Evolutionary conservation across 495 filamentous ascomycete genomes (phyloP), one percentile per base, ranked within the genome.

Genomic region (Trichoderma virens): DNA sequence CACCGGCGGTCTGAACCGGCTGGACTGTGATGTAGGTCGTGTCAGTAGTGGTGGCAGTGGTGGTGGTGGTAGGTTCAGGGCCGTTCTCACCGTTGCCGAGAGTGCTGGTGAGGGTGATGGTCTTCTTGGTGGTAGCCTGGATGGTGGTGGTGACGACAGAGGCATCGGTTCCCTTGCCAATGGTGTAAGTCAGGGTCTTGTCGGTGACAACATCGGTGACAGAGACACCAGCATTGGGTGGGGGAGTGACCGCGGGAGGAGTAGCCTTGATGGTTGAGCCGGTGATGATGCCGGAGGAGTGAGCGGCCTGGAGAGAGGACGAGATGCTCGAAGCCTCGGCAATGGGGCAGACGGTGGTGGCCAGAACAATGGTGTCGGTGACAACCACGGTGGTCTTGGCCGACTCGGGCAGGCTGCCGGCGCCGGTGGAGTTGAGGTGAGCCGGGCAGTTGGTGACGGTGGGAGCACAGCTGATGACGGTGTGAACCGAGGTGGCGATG

Each of bases 391-490:
- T 73, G 35, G 65, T 45, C 4, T 72, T 71, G 14, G 72, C 73
- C 45, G 68, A 68, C 32, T 62, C 51, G 13, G 73, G 73, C 31
- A 76, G 65, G 35, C 60, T 61, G 39, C 70, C 35, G 2, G 75
- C 67, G 43, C 71, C 76, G 47, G 71, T 73, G 38, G 76, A 71
- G 65, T 72, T 70, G 59, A 73, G 71, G 64, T 69, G 72, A 31
- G 82, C 82, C 5, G 86, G 86, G 80, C 87, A 90, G 75, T 85
- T 78, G 38, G 82, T 87, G 56, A 89, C 79, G 16, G 80, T 85
- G 9, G 86, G 70, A 32, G 83, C 83, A 68, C 86, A 83, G 38
- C 81, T 87, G 69, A 88, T 79, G 60, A 61, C 31, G 20, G 86
- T 88, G 63, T 82, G 73, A 67, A 82, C 75, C 64, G 78, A 78